Percentiles rank a stretch among this genome's conserved stretches.
These are phyloP conservation scores for Solanum okadae DNA, from an alignment of 257 asterid species.

Conservation along the genomic window DNA sequence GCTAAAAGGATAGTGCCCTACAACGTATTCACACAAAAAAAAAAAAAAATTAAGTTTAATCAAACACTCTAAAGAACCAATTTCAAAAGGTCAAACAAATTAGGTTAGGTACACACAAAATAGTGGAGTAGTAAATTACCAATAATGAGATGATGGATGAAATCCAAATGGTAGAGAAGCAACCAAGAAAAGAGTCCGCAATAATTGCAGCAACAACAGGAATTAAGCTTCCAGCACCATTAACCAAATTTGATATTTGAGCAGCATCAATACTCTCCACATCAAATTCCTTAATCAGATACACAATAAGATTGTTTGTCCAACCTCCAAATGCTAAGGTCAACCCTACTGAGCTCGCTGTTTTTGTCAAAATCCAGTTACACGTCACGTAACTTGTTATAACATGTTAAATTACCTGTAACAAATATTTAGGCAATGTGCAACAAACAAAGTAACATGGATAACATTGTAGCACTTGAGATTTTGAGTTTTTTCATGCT, in stretches of 20 bases:
- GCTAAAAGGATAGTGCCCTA: conserved; percentile 34
- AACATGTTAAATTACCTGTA: background rate
- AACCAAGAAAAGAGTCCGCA: conserved; percentile 48
- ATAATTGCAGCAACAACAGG: conserved; percentile 37
- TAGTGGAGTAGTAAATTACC: conserved; percentile 10
- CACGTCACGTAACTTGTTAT: background rate
- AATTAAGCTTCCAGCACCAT: conserved; percentile 20
- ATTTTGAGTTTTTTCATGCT: no score
- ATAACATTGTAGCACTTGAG: no score
- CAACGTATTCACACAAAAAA: background rate
- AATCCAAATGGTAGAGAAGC: conserved; percentile 34
- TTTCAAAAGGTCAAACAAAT: no score
- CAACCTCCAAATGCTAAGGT: conserved; percentile 31
- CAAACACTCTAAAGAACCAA: no score
- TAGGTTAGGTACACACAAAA: background rate
- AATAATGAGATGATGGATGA: conserved; percentile 32
- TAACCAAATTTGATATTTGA: conserved; percentile 17
- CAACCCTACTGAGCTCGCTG: conserved; percentile 26
- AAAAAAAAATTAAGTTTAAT: background rate
- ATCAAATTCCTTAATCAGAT: conserved; percentile 29
- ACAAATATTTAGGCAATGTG: background rate
- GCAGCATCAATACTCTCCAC: conserved; percentile 31
- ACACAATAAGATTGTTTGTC: conserved; percentile 35
- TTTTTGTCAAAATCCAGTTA: background rate
- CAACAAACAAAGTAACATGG: background rate